A percentile compares a stretch with the other conserved stretches of the same genome.
Evolutionary conservation across 2,329 filamentous ascomycete genomes (phyloP).

Genomic region (Fragosphaeria purpurea): DNA sequence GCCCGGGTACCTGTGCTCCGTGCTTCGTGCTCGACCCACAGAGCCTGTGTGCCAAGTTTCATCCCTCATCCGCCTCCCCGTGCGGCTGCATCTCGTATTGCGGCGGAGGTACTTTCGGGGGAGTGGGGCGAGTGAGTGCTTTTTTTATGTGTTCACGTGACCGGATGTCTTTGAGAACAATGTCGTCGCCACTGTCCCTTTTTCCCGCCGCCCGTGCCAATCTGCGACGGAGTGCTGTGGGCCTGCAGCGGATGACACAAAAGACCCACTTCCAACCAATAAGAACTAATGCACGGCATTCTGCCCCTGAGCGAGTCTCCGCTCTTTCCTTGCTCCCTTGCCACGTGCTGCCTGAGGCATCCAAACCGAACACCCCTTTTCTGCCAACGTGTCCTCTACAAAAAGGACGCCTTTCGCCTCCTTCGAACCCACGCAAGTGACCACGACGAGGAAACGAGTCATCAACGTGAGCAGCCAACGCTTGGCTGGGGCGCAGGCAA

Average conservation of each 20-base stretch:
- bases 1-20: no score
- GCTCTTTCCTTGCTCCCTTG: conserved; percentile 3
- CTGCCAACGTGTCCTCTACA: conserved; percentile 16
- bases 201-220: conserved; percentile 5
- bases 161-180: no score
- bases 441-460: conserved; percentile 1
- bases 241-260: conserved; percentile 4
- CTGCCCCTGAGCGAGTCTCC: not conserved
- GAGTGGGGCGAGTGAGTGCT: no score
- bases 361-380: not conserved
- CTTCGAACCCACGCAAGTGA: no score
- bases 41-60: conserved; percentile 3
- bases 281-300: not conserved
- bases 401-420: conserved; percentile 7
- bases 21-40: not conserved
- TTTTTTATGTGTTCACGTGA: no score
- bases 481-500: conserved; percentile 6
- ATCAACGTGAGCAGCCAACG: not conserved
- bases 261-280: not conserved
- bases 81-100: no score
- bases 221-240: not conserved
- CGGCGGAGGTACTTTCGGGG: no score
- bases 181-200: not conserved
- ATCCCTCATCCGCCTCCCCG: not conserved
- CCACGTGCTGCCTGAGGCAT: conserved; percentile 11